Conservation (phyloP, 2,329 filamentous ascomycete genomes). For the Fusarium falciforme region DNA sequence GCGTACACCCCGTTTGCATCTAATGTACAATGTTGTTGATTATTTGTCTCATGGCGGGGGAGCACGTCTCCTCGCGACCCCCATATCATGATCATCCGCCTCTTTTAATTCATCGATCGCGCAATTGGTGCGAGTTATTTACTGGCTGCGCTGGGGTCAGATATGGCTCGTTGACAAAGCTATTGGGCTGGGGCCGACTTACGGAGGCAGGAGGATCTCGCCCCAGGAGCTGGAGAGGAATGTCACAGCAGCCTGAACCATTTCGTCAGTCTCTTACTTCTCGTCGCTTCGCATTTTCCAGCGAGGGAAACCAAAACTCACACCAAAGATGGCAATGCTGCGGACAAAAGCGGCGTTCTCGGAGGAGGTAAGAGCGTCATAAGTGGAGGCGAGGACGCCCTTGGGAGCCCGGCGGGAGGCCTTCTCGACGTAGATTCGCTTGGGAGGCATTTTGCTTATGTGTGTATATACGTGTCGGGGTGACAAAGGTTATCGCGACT, state of each 20-base stretch:
- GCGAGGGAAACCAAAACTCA: conserved; percentile 54
- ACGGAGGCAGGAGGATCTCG: conserved; percentile 75
- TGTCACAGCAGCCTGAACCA: conserved; percentile 68
- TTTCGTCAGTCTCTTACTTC: conserved; percentile 7
- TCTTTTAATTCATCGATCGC: conserved; percentile 7
- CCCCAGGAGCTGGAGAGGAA: conserved; percentile 76
- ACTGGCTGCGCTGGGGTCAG: conserved; percentile 37
- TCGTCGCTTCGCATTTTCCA: background rate
- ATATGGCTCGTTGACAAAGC: background rate
- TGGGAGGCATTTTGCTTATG: conserved; percentile 69
- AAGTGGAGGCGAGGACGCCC: conserved; percentile 68
- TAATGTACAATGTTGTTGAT: conserved; percentile 44
- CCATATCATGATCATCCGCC: background rate
- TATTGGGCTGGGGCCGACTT: conserved; percentile 43
- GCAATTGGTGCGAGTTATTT: conserved; percentile 28
- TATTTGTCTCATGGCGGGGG: conserved; percentile 19
- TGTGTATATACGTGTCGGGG: background rate
- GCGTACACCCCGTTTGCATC: conserved; percentile 43
- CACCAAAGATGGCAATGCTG: conserved; percentile 75
- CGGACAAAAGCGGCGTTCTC: conserved; percentile 77
- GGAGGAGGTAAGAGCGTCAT: conserved; percentile 71
- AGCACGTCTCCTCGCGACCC: background rate
- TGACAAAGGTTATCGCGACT: background rate
- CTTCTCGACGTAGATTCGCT: conserved; percentile 66
- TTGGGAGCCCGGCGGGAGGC: conserved; percentile 55